Base-by-base conservation (phyloP, 495 filamentous ascomycete species). In the Staphylotrichum tortipilum region DNA sequence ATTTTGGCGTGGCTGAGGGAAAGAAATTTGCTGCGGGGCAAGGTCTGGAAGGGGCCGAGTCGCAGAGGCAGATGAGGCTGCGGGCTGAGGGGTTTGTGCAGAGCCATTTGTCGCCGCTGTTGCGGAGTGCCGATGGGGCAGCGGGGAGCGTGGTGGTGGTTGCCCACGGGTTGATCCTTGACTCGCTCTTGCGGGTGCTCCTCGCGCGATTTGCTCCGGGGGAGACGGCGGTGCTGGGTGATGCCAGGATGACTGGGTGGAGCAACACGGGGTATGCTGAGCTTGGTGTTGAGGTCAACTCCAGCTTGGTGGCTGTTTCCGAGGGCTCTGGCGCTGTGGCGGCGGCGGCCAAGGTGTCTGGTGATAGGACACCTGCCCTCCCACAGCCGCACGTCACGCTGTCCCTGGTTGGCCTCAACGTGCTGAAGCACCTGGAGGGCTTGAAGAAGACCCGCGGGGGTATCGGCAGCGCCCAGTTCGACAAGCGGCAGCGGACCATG, bases 101-200 rank as follows among this genome's bases (percentile, higher is more conserved):
- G 33, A 58, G 62, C 1, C 69, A 82, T 54, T 68, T 92, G 0
- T 52, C 75, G 4, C 83, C 82, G 18, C 47, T 84, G 18, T 30
- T 89, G 28, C 18, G 11, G 59, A 71, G 18, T 14, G 61, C 10
- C 53, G 63, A 48, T 53, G 10, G 44, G 4, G 10, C 37, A 47
- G 10, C 51, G n/a, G 11, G 45, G 6, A 59, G 68, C 2, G 63
- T 91, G 10, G 82, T 79, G 18, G 67, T 91, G 21, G 85, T 91
- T 14, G 81, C 87, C 11, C 89, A 95, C 61, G 89, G 89, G 33
- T 80, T 91, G 24, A 81, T 94, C 19, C 76, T 94, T 1, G 77
- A 76, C 18, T 68, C 78, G 18, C 61, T 94, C 0, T 81, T 87
- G 76, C 71, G 72, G 44, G 71, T 75, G 26, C 65, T 94, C 31